Base-by-base conservation (phyloP, 2,329 filamentous ascomycete species). In the Ascochyta pisi region DNA sequence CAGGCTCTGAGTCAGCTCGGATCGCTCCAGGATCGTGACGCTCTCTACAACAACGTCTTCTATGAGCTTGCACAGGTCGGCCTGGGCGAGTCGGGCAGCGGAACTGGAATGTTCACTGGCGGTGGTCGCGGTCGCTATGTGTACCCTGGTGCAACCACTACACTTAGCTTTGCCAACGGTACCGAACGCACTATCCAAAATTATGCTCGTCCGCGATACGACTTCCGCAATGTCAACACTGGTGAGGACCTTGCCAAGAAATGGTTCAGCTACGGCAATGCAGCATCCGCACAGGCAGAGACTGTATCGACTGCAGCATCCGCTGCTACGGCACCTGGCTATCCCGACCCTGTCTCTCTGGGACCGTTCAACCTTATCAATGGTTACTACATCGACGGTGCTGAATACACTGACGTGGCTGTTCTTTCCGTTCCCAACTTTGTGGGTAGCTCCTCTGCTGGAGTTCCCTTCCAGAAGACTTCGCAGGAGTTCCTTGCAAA, bases 11-110 rank as follows among this genome's bases (percentile, higher is more conserved):
- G 80, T 33, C 73, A 79, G 50, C 75, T 74, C 50, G 81, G 82
- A 52, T 73, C 69, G 29, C 77, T 81, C 19, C 84, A 87, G 61
- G 84, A 87, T 57, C 78, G 77, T 3, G 84, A 87, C 70, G 84
- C 84, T 24, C 77, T 85, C 53, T 87, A 82, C 74, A 82, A 82
- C 69, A 79, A 78, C 48, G 54, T 81, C 19, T 81, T 82, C 65
- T 81, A 81, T 57, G 70, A 74, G n/a, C 72, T 81, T 5, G 75
- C 77, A 0, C 75, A 79, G 47, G 70, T 81, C 27, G 73, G 75
- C 8, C 71, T 81, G 0, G 77, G 75, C 4, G 47, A 60, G n/a
- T 61, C 60, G n/a, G 79, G 79, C 6, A 66, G 68, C 13, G 78
- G 73, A 15, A 75, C 73, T 13, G 79, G 79, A 4, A 76, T 73